These are phyloP conservation scores for Gloeopeniophorella convolvens DNA, from an alignment of 768 basidiomycete genomes.

Conservation along the genomic window DNA sequence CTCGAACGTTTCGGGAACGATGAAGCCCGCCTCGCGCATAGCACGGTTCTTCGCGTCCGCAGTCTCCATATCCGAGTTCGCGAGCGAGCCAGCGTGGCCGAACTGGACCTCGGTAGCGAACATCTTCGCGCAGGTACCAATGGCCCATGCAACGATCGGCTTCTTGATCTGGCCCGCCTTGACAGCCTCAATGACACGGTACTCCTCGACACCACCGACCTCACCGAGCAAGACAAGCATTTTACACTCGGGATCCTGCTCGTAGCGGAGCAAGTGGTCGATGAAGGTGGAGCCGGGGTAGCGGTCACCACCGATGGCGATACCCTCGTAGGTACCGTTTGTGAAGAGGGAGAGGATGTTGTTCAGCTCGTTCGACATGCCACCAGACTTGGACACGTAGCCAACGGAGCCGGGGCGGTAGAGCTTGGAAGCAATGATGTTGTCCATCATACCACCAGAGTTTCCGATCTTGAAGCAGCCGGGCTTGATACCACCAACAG, in stretches of 20 bases:
- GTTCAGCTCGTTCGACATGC: slow-evolving; percentile 99
- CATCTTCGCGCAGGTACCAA: slow-evolving; percentile 99
- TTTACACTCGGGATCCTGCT: slow-evolving; percentile 96
- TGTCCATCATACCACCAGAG: slow-evolving; percentile 99
- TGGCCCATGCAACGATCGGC: slow-evolving; percentile 99
- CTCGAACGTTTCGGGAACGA: slow-evolving; percentile 97
- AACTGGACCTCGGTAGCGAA: slow-evolving; percentile 99
- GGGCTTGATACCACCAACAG: slow-evolving; percentile 99
- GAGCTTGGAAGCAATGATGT: slow-evolving; percentile 97
- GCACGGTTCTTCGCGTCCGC: slow-evolving; percentile 97
- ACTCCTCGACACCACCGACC: slow-evolving; percentile 98
- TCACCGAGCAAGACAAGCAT: slow-evolving; percentile 98
- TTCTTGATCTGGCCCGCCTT: slow-evolving; percentile 91
- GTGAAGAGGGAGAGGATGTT: slow-evolving; percentile 96
- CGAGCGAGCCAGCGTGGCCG: slow-evolving; percentile 97
- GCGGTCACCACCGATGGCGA: slow-evolving; percentile 98
- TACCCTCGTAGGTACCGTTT: slow-evolving; percentile 99
- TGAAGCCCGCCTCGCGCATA: slow-evolving; percentile 92
- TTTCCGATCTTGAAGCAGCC: slow-evolving; percentile 99
- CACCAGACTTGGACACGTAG: slow-evolving; percentile 99
- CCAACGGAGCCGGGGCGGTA: slow-evolving; percentile 97
- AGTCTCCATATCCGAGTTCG: slow-evolving; percentile 95
- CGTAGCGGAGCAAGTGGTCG: slow-evolving; percentile 96
- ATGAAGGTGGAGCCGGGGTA: slow-evolving; percentile 99
- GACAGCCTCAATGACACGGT: slow-evolving; percentile 97